phyloP scores from a whole-genome alignment of 2,329 filamentous ascomycete genomes.

The Epichloe amarillans region DNA sequence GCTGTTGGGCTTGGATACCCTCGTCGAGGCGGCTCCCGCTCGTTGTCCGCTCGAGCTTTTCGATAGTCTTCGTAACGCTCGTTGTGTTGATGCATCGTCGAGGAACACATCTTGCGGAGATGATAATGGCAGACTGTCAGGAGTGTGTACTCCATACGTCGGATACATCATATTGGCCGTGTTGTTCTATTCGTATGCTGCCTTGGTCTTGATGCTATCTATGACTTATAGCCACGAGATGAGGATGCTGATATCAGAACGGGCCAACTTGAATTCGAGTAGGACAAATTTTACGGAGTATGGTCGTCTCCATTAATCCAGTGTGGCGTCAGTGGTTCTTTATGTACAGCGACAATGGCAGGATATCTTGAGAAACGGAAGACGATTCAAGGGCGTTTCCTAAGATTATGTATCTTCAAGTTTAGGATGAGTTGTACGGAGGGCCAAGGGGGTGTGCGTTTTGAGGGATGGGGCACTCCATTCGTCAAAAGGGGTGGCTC shows the following conservation, averaged over 20 bases:
- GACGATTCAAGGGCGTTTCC: slow-evolving; percentile 9
- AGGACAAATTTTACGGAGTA: too few species aligned
- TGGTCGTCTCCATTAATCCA: too few species aligned
- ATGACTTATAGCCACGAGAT: neutral
- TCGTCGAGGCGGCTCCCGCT: slow-evolving; percentile 35
- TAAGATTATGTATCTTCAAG: slow-evolving; percentile 19
- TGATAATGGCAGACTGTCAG: slow-evolving; percentile 14
- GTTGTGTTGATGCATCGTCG: slow-evolving; percentile 39
- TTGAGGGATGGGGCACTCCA: slow-evolving; percentile 20
- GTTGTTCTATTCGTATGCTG: neutral
- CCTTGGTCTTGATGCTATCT: neutral
- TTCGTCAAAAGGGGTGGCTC: slow-evolving; percentile 12
- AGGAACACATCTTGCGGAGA: slow-evolving; percentile 27
- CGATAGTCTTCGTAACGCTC: slow-evolving; percentile 34
- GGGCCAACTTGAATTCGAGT: too few species aligned
- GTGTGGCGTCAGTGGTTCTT: neutral
- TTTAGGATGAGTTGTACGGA: slow-evolving; percentile 4
- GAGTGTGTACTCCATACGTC: slow-evolving; percentile 13
- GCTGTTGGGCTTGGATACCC: slow-evolving; percentile 52
- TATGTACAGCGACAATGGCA: neutral
- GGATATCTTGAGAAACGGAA: neutral
- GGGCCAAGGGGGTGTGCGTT: slow-evolving; percentile 7
- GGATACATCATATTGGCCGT: slow-evolving; percentile 17
- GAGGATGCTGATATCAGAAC: too few species aligned
- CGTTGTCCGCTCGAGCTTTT: slow-evolving; percentile 35